Conservation (phyloP, 129 eudicot species). For the Smallanthus sonchifolius region DNA sequence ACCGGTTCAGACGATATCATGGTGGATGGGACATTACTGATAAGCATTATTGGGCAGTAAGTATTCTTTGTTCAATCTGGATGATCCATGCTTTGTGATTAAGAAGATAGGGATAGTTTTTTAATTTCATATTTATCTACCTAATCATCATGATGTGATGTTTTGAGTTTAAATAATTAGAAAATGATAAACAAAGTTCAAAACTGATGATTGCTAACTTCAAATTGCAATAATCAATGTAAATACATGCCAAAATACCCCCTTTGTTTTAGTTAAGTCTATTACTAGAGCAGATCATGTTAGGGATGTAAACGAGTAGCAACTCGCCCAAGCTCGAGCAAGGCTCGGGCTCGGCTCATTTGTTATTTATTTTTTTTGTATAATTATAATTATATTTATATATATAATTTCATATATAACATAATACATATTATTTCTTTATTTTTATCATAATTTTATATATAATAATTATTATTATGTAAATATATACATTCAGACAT, state of each 20-base stretch:
- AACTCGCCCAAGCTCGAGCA: too few species aligned
- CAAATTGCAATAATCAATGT: neutral
- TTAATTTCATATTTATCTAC: neutral
- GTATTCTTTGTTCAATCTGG: constrained; percentile 11
- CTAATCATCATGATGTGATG: neutral
- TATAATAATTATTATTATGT: too few species aligned
- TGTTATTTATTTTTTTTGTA: too few species aligned
- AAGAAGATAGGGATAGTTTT: neutral
- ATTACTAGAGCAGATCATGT: neutral
- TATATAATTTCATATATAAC: too few species aligned
- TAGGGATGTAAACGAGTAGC: too few species aligned
- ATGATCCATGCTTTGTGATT: neutral
- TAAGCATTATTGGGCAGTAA: constrained; percentile 94
- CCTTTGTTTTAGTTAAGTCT: neutral
- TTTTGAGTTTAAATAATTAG: neutral
- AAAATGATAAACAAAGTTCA: neutral
- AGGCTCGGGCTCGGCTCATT: too few species aligned
- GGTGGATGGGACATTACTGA: constrained; percentile 92
- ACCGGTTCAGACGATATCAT: constrained; percentile 50
- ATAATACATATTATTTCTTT: too few species aligned
- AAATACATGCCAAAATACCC: neutral
- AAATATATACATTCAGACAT: too few species aligned
- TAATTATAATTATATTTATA: too few species aligned
- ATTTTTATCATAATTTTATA: too few species aligned
- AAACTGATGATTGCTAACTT: neutral